A percentile compares a stretch with the other conserved stretches of the same genome.
phyloP scores from a whole-genome alignment of 352 stramenopile species.

The Phytophthora sp. region DNA sequence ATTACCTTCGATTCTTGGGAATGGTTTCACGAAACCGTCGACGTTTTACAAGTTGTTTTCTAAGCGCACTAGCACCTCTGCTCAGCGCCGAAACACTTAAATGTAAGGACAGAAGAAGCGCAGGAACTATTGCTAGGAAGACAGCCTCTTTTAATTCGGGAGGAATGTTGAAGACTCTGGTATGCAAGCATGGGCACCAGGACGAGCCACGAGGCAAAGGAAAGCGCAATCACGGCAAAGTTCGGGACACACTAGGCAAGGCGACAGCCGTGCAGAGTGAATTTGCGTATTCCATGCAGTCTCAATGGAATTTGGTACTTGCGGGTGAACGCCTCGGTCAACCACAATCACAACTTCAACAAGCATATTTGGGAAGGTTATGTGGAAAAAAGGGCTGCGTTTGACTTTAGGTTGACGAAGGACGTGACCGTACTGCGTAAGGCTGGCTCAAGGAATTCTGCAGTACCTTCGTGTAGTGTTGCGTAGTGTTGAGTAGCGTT shows the following conservation, averaged over 20 bases:
- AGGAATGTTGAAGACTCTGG: too few species aligned
- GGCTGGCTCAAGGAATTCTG: conserved; percentile 5
- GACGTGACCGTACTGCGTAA: neutral
- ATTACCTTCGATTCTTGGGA: too few species aligned
- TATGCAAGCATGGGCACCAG: too few species aligned
- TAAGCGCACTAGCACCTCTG: too few species aligned
- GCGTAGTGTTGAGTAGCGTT: neutral
- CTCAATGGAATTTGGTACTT: neutral
- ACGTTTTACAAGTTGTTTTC: too few species aligned
- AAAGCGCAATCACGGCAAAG: neutral
- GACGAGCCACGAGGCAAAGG: too few species aligned
- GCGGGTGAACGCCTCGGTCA: neutral
- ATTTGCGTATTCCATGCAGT: neutral
- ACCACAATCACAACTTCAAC: conserved; percentile 13
- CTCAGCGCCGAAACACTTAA: too few species aligned
- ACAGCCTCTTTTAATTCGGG: too few species aligned
- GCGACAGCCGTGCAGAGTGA: conserved; percentile 9
- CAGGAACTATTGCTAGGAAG: too few species aligned
- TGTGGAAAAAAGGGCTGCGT: neutral
- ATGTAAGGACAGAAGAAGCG: too few species aligned
- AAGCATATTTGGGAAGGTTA: conserved; percentile 3
- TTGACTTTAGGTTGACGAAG: neutral
- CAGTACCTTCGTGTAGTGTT: neutral
- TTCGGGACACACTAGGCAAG: neutral
- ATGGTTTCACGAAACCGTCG: too few species aligned